A percentile compares a stretch with the other conserved stretches of the same genome.
Evolutionary conservation across 1,284 basidiomycete genomes (phyloP).

Genomic region (Neotropicomus parvogracilis): DNA sequence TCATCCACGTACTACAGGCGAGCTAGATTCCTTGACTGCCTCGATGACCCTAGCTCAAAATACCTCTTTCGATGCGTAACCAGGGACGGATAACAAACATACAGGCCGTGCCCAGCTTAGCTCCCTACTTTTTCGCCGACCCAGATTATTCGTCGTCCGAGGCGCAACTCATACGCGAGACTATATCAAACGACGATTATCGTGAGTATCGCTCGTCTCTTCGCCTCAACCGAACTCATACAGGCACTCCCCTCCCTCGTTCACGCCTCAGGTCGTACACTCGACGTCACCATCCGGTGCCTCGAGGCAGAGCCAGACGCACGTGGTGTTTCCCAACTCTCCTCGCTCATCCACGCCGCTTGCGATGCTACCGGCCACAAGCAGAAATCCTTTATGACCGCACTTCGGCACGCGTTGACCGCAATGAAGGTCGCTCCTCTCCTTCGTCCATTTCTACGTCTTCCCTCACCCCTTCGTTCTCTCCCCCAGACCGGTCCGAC

Average conservation of each 20-base stretch:
- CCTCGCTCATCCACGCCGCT: conserved; percentile 46
- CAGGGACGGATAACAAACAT: conserved; percentile 71
- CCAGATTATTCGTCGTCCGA: conserved; percentile 57
- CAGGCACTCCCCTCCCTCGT: too few relatives aligned
- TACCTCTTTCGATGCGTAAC: not conserved
- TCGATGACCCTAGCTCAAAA: not conserved
- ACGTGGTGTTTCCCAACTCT: conserved; percentile 34
- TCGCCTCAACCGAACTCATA: not conserved
- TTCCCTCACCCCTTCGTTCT: not conserved
- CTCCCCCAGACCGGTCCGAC: conserved; percentile 44
- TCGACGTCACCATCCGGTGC: conserved; percentile 15
- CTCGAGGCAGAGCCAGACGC: conserved; percentile 10
- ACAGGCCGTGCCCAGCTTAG: conserved; percentile 61
- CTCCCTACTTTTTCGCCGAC: conserved; percentile 73
- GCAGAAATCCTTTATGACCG: conserved; percentile 62
- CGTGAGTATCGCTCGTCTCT: conserved; percentile 34
- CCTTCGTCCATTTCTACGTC: not conserved
- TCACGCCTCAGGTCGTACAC: conserved; percentile 18
- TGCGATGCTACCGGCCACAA: conserved; percentile 41
- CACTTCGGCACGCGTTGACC: conserved; percentile 73
- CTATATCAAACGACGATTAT: conserved; percentile 40
- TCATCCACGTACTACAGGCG: conserved; percentile 56
- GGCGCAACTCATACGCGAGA: conserved; percentile 52
- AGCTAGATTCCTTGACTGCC: not conserved
- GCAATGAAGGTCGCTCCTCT: conserved; percentile 64